Evolutionary conservation across 495 filamentous ascomycete species (phyloP).

Genomic region (Aspergillus sparsus): DNA sequence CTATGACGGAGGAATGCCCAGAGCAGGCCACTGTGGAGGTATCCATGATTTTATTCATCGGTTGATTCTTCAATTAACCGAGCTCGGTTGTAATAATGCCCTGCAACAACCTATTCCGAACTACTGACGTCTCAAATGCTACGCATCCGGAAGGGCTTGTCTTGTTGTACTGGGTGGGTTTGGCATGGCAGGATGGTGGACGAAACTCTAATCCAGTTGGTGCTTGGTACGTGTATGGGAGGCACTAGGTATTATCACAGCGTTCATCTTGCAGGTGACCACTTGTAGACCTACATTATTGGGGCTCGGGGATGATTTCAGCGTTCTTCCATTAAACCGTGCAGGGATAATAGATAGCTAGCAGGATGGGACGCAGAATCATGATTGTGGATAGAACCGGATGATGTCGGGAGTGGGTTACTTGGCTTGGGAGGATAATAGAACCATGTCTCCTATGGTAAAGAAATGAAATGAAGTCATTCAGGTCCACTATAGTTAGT

Average conservation of each 20-base stretch:
- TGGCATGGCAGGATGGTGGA: too few relatives aligned
- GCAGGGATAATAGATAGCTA: background rate
- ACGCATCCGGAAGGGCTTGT: too few relatives aligned
- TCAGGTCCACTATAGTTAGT: background rate
- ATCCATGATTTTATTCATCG: background rate
- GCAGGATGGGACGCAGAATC: background rate
- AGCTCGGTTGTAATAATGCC: background rate
- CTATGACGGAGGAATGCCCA: background rate
- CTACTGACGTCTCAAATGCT: too few relatives aligned
- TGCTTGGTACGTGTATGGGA: too few relatives aligned
- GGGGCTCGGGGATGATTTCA: too few relatives aligned
- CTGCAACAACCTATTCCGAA: too few relatives aligned
- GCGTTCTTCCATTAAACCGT: too few relatives aligned
- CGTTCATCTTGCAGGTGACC: too few relatives aligned
- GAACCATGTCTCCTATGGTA: background rate
- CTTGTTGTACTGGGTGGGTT: too few relatives aligned
- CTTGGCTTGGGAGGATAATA: background rate
- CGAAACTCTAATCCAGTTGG: too few relatives aligned
- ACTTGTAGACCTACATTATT: too few relatives aligned
- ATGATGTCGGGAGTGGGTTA: background rate
- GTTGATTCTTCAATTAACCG: background rate
- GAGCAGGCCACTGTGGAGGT: background rate
- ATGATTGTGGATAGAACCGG: background rate
- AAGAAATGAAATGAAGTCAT: background rate
- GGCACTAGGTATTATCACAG: too few relatives aligned